Evolutionary conservation across 208 protist species (phyloP), one percentile per base, ranked within the genome.

Genomic region (Giardia muris): DNA sequence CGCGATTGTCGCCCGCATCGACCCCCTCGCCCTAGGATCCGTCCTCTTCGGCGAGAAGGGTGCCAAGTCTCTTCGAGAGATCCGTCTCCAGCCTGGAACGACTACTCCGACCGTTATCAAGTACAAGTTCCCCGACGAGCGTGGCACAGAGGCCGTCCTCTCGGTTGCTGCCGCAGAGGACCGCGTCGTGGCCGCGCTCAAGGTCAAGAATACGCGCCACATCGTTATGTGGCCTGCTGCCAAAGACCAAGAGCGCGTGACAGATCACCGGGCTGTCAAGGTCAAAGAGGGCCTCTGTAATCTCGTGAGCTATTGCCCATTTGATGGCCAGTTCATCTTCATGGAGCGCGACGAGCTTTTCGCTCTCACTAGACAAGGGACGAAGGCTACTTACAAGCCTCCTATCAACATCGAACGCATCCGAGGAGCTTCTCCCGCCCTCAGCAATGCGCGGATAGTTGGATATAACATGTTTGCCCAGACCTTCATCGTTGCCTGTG

Each of bases 401-500:
- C 57, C 57, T 30, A 39, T 76, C 57, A 76, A 76, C 30, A 76
- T 76, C 19, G 30, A 76, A 30, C 10, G 57, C 19, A 30, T 76
- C 19, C 57, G 10, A 10, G 30, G 30, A 10, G 30, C 57, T 10
- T 76, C 57, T 39, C 57, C 57, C 30, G 30, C 19, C 57, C 30
- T 76, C 19, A 30, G 19, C 10, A 30, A 30, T 10, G 57, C 57
- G 19, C 10, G 57, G 30, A 30, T 76, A 39, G 30, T 76, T 76
- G 57, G 57, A 76, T 76, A 76, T 30, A 76, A 76, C 57, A 76
- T 76, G 57, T 76, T 39, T 76, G 57, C 57, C 30, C 57, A 76
- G 57, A 10, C 19, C 10, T 76, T 76, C 30, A 76, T 76, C 19
- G 19, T 76, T 76, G 57, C 57, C 19, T 39, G 19, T 39, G 19